phyloP scores from a whole-genome alignment of 495 filamentous ascomycete genomes.

The Oleoguttula mirabilis region DNA sequence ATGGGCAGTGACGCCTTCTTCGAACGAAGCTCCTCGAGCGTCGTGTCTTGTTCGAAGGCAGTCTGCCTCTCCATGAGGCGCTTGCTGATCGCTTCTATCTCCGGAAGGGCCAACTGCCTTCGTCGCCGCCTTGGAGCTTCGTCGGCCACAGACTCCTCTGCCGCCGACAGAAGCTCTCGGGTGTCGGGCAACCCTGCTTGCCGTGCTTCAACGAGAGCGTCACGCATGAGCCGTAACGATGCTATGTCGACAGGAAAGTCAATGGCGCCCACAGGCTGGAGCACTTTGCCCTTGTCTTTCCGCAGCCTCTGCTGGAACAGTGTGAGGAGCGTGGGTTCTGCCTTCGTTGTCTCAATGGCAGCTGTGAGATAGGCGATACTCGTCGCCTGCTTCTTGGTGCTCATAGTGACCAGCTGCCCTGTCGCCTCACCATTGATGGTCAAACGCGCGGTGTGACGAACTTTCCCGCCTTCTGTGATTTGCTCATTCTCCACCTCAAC shows the following conservation, averaged over 20 bases:
- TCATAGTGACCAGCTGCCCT: constrained; percentile 30
- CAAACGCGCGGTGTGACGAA: constrained; percentile 21
- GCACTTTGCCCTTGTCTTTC: constrained; percentile 32
- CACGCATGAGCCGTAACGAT: constrained; percentile 32
- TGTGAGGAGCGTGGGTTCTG: constrained; percentile 28
- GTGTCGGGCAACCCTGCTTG: constrained; percentile 34
- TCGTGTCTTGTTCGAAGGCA: constrained; percentile 25
- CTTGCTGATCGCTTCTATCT: constrained; percentile 21
- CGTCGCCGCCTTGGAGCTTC: no score
- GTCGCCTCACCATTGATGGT: constrained; percentile 28
- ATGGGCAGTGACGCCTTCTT: constrained; percentile 40
- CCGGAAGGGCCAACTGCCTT: constrained; percentile 15
- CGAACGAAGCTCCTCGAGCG: constrained; percentile 25
- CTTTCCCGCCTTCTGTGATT: not conserved
- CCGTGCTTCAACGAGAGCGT: constrained; percentile 26
- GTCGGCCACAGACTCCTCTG: constrained; percentile 7
- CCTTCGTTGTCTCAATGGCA: constrained; percentile 31
- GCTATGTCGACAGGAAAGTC: constrained; percentile 30
- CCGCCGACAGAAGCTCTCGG: constrained; percentile 17
- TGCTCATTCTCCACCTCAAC: constrained; percentile 25
- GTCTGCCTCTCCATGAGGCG: constrained; percentile 24
- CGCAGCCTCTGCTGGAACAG: constrained; percentile 32
- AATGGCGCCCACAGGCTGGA: constrained; percentile 26
- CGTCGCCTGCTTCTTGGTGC: constrained; percentile 31
- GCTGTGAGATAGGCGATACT: constrained; percentile 32